phyloP scores from a whole-genome alignment of 2,329 filamentous ascomycete genomes.

The Sporothrix euskadiensis region DNA sequence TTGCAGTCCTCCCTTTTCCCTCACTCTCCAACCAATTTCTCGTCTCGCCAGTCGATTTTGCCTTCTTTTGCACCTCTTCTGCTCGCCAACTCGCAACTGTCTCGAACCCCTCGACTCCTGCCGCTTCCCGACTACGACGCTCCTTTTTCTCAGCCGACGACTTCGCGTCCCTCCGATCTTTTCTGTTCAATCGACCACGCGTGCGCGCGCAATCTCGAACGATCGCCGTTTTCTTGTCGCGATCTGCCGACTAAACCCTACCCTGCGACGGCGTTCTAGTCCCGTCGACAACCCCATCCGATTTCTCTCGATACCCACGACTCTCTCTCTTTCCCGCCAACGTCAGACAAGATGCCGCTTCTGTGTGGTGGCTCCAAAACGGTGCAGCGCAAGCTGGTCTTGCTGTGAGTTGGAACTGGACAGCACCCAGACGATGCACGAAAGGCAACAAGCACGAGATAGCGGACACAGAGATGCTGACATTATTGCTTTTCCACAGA shows the following conservation, averaged over 20 bases:
- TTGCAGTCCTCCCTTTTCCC: conserved; percentile 2
- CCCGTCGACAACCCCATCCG: neutral
- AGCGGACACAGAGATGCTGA: neutral
- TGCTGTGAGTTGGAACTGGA: conserved; percentile 63
- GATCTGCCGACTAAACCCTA: conserved; percentile 9
- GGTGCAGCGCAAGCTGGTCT: conserved; percentile 92
- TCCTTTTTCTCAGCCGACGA: neutral
- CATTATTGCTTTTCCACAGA: conserved; percentile 47
- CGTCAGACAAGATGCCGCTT: conserved; percentile 43
- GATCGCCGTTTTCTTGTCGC: neutral
- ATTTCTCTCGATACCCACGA: conserved; percentile 4
- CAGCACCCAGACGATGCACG: conserved; percentile 22
- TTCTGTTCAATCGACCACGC: neutral
- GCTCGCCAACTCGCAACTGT: neutral
- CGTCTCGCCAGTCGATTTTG: neutral
- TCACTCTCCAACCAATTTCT: neutral
- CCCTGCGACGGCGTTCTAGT: conserved; percentile 8
- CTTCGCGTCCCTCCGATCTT: neutral
- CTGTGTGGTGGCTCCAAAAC: conserved; percentile 76
- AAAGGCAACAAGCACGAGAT: neutral
- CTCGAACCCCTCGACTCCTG: neutral
- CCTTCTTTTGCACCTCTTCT: neutral
- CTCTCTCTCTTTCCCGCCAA: neutral
- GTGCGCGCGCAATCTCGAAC: neutral
- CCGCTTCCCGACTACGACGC: neutral